Percentiles rank a stretch among this genome's conserved stretches.
Conservation (phyloP, 441 rosid genomes). For the Populus hybrid region DNA sequence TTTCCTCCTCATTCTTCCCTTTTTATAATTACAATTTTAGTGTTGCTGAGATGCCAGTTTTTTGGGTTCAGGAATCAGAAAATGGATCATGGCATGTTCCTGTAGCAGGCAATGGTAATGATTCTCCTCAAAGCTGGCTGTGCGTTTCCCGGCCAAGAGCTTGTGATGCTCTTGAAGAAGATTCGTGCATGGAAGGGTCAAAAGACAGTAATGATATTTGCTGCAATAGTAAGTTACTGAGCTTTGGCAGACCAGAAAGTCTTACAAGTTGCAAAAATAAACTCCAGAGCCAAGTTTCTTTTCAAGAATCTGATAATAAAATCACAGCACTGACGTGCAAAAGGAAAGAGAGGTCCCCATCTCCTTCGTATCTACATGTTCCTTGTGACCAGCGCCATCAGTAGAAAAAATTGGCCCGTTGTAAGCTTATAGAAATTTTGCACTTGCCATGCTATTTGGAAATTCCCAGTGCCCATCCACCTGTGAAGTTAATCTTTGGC, state of each 20-base stretch:
- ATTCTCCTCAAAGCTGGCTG: conserved; percentile 50
- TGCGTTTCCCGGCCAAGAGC: conserved; percentile 48
- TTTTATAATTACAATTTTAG: too few species aligned
- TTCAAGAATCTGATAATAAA: conserved; percentile 9
- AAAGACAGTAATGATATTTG: neutral
- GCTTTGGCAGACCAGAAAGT: neutral
- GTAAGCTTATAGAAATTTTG: too few species aligned
- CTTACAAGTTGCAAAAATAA: conserved; percentile 1
- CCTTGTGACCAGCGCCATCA: neutral
- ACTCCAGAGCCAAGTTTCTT: conserved; percentile 7
- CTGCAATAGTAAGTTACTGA: neutral
- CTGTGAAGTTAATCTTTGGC: too few species aligned
- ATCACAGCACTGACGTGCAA: conserved; percentile 8
- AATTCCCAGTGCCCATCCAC: too few species aligned
- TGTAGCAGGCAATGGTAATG: conserved; percentile 24
- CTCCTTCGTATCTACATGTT: conserved; percentile 8
- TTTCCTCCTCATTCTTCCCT: too few species aligned
- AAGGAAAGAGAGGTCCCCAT: conserved; percentile 33
- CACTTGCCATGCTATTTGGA: too few species aligned
- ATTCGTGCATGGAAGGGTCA: conserved; percentile 1
- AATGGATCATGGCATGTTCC: conserved; percentile 91
- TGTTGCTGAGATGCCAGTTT: neutral
- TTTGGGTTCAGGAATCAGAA: conserved; percentile 63
- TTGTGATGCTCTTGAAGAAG: conserved; percentile 18
- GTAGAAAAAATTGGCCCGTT: too few species aligned